A percentile compares a stretch with the other conserved stretches of the same genome.
Evolutionary conservation across 192 early-diverging fungal species (phyloP).

Genomic region (Entomortierella chlamydospora): DNA sequence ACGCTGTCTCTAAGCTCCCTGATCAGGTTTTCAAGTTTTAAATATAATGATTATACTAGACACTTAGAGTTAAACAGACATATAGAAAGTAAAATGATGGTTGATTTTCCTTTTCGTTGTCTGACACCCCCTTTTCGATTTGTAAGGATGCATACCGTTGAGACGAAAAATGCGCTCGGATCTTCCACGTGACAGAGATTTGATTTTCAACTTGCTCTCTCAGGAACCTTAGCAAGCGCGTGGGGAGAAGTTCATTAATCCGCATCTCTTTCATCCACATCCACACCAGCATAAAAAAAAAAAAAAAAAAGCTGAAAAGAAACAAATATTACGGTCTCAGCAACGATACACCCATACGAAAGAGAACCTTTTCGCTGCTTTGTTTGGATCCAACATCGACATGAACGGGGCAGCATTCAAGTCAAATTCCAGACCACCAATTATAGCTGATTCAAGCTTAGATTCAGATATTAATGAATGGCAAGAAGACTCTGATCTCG

Average conservation of each 20-base stretch:
- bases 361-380: no score
- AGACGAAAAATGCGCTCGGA: neutral
- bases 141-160: neutral
- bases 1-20: conserved; percentile 81
- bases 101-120: neutral
- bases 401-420: conserved; percentile 8
- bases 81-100: neutral
- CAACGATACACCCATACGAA: no score
- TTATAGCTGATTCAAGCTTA: neutral
- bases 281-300: no score
- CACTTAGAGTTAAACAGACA: neutral
- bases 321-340: no score
- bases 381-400: no score
- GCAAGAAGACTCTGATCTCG: conserved; percentile 29
- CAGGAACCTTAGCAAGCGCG: no score
- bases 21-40: conserved; percentile 95
- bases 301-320: no score
- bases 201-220: no score
- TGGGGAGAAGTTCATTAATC: no score
- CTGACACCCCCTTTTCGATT: neutral
- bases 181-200: neutral
- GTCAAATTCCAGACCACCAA: neutral
- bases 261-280: no score
- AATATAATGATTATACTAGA: neutral
- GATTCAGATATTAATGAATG: conserved; percentile 2